phyloP scores from a whole-genome alignment of 2,329 filamentous ascomycete genomes.

The Cercospora nicotianae region DNA sequence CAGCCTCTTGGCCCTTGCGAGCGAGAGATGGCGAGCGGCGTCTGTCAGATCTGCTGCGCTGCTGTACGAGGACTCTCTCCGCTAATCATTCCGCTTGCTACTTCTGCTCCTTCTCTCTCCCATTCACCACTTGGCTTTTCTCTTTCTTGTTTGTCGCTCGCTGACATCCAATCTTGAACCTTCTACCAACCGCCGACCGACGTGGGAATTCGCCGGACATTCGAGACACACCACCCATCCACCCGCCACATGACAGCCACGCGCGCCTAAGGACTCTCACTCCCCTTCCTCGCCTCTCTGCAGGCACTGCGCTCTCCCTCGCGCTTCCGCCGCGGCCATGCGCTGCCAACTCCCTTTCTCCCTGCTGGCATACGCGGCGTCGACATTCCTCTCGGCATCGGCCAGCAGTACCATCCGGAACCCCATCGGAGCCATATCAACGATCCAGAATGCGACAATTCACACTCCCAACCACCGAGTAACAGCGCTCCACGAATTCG shows the following conservation, averaged over 20 bases:
- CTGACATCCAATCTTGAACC: not conserved
- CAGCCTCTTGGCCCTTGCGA: not conserved
- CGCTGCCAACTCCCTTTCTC: slow-evolving; percentile 17
- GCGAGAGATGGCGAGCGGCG: not conserved
- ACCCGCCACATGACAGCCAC: not conserved
- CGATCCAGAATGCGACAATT: slow-evolving; percentile 72
- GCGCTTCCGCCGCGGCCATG: slow-evolving; percentile 21
- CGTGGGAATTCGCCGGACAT: not conserved
- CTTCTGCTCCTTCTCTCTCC: not conserved
- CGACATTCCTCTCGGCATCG: slow-evolving; percentile 25
- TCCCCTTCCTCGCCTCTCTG: slow-evolving; percentile 1
- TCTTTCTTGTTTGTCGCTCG: not conserved
- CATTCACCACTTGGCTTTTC: not conserved
- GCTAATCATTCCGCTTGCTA: not conserved
- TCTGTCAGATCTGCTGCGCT: slow-evolving; percentile 4
- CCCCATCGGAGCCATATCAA: slow-evolving; percentile 71
- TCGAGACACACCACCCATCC: not conserved
- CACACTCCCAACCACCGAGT: slow-evolving; percentile 76
- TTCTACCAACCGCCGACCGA: not conserved
- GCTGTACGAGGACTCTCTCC: not conserved
- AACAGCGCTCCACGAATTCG: slow-evolving; percentile 78
- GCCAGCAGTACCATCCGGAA: slow-evolving; percentile 67
- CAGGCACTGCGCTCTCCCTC: not conserved
- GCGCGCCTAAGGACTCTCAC: not conserved
- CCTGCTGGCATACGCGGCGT: slow-evolving; percentile 25